Conservation (phyloP, 176 grass and related monocot genomes). For the Oryza meridionalis region DNA sequence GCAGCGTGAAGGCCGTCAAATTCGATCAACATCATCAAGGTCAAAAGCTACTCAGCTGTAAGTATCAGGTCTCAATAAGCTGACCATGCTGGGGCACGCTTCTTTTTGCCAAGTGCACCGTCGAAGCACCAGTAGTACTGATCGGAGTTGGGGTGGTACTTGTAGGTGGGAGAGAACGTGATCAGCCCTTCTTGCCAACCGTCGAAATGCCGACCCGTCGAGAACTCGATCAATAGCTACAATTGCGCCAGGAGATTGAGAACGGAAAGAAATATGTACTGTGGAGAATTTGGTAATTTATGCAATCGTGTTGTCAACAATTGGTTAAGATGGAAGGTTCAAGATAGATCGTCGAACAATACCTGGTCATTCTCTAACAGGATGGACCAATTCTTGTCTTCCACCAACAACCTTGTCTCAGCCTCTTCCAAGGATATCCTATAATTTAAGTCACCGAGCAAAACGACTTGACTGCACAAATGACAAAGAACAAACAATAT, state of each 20-base stretch:
- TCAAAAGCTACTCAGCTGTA: neutral
- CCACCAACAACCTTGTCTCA: constrained; percentile 62
- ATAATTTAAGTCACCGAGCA: constrained; percentile 96
- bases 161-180: constrained; percentile 91
- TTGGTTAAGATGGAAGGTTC: neutral
- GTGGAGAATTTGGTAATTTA: neutral
- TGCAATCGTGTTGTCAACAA: neutral
- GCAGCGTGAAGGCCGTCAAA: neutral
- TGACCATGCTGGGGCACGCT: constrained; percentile 89
- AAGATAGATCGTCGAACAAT: neutral
- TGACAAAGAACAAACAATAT: constrained; percentile 12
- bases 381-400: constrained; percentile 67
- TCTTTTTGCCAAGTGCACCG: constrained; percentile 46
- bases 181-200: constrained; percentile 88
- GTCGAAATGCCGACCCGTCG: constrained; percentile 48
- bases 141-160: constrained; percentile 81
- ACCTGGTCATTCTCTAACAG: constrained; percentile 84
- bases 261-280: neutral
- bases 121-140: constrained; percentile 63
- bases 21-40: neutral
- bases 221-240: constrained; percentile 71
- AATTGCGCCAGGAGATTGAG: constrained; percentile 7
- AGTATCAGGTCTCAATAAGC: constrained; percentile 13
- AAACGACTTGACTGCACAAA: constrained; percentile 76
- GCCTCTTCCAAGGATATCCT: constrained; percentile 74